Evolutionary conservation across 2,329 filamentous ascomycete species (phyloP).

Genomic region (Camptophora hylomeconis): DNA sequence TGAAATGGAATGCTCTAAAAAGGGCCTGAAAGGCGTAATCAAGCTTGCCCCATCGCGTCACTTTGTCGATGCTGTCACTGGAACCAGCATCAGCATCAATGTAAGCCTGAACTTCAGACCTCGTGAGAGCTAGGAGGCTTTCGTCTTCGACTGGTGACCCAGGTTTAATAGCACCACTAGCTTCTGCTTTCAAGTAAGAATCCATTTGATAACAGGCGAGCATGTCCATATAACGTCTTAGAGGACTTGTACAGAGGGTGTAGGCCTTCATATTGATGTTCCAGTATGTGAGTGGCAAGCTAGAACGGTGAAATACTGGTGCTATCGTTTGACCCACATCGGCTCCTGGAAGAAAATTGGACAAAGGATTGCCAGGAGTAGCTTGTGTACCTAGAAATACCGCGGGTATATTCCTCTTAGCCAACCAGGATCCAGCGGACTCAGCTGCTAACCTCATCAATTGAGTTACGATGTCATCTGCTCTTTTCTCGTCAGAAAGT

Average conservation of each 20-base stretch:
- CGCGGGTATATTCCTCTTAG: conserved; percentile 37
- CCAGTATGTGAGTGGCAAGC: too few species aligned
- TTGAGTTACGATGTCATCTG: too few species aligned
- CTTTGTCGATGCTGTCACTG: conserved; percentile 14
- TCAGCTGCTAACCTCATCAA: conserved; percentile 47
- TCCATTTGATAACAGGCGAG: conserved; percentile 53
- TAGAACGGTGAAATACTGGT: too few species aligned
- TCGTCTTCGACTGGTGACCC: conserved; percentile 3
- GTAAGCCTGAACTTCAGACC: conserved; percentile 33
- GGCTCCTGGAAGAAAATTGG: too few species aligned
- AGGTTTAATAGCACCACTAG: conserved; percentile 23
- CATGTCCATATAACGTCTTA: conserved; percentile 48
- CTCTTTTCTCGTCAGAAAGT: too few species aligned
- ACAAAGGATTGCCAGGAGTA: conserved; percentile 22
- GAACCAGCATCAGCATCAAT: conserved; percentile 30
- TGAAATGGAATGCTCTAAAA: conserved; percentile 45
- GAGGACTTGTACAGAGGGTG: conserved; percentile 47
- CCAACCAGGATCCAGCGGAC: conserved; percentile 38
- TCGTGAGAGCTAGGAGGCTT: conserved; percentile 39
- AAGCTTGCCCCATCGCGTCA: conserved; percentile 16
- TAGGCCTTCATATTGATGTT: too few species aligned
- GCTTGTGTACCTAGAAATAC: conserved; percentile 33
- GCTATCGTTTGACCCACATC: too few species aligned
- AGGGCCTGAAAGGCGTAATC: conserved; percentile 41
- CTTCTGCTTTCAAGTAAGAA: conserved; percentile 45